Percentiles rank a stretch among this genome's conserved stretches.
Evolutionary conservation across 768 basidiomycete genomes (phyloP).

Genomic region (Hysterangium stoloniferum): DNA sequence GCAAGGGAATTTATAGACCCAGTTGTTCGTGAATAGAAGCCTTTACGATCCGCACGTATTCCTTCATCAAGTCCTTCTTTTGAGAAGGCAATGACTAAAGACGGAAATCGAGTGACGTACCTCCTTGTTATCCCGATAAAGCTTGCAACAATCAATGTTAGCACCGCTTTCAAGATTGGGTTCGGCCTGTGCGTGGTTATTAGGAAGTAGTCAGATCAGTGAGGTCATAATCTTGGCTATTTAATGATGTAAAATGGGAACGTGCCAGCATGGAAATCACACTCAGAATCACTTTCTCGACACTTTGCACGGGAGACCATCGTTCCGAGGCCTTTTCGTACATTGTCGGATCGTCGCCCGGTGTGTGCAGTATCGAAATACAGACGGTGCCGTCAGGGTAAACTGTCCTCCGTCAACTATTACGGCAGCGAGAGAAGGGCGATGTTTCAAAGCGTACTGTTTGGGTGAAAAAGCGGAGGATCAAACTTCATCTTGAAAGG

Average conservation of each 20-base stretch:
- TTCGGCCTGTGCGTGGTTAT: slow-evolving; percentile 38
- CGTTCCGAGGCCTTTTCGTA: slow-evolving; percentile 94
- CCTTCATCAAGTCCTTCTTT: slow-evolving; percentile 28
- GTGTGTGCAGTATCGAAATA: slow-evolving; percentile 95
- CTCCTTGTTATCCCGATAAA: slow-evolving; percentile 81
- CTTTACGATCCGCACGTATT: slow-evolving; percentile 84
- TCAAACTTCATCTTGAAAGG: slow-evolving; percentile 99
- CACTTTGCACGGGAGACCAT: slow-evolving; percentile 98
- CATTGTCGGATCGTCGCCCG: slow-evolving; percentile 85
- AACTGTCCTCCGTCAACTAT: slow-evolving; percentile 39
- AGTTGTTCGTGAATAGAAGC: slow-evolving; percentile 81
- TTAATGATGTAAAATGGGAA: slow-evolving; percentile 23
- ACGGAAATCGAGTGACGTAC: slow-evolving; percentile 21
- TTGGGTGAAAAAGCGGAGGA: slow-evolving; percentile 94
- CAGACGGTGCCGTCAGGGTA: slow-evolving; percentile 96
- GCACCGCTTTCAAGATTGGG: slow-evolving; percentile 97
- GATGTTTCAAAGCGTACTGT: slow-evolving; percentile 48
- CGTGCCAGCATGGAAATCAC: slow-evolving; percentile 97
- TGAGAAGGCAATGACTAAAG: neutral
- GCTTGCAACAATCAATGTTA: slow-evolving; percentile 94
- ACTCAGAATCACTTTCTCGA: slow-evolving; percentile 93
- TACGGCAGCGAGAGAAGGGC: neutral
- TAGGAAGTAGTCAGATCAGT: neutral
- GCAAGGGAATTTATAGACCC: slow-evolving; percentile 60
- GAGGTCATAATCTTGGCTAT: neutral